A percentile compares a stretch with the other conserved stretches of the same genome.
Evolutionary conservation across 2,329 filamentous ascomycete genomes (phyloP).

Genomic region (Verticillium zaregamsianum): DNA sequence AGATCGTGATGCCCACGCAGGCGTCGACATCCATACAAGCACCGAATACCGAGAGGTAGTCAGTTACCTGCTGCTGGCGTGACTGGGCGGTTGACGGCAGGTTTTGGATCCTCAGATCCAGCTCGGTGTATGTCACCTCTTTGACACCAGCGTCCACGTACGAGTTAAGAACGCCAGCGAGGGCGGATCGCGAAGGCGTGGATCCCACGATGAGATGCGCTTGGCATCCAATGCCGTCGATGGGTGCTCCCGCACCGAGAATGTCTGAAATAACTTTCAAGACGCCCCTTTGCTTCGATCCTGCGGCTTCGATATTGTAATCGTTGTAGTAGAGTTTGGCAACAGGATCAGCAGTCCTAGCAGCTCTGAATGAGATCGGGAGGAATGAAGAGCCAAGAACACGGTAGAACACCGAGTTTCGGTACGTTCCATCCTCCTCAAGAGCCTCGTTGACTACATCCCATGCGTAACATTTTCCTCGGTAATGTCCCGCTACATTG

Average conservation of each 20-base stretch:
- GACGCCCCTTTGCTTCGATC: constrained; percentile 14
- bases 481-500: no score
- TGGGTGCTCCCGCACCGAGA: constrained; percentile 51
- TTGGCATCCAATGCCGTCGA: constrained; percentile 52
- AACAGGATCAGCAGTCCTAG: constrained; percentile 59
- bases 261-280: no score
- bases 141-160: no score
- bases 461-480: constrained; percentile 13
- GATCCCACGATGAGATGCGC: no score
- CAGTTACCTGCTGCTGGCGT: constrained; percentile 38
- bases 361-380: constrained; percentile 64
- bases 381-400: constrained; percentile 69
- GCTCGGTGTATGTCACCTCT: no score
- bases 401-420: constrained; percentile 58
- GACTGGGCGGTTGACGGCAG: constrained; percentile 40
- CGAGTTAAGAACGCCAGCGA: no score
- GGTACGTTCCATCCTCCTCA: constrained; percentile 55
- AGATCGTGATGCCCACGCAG: constrained; percentile 64
- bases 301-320: constrained; percentile 62
- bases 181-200: no score
- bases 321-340: constrained; percentile 76
- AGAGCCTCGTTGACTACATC: constrained; percentile 65
- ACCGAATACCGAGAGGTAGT: constrained; percentile 53
- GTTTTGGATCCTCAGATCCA: no score
- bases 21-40: constrained; percentile 54